Conservation (phyloP, 2,329 filamentous ascomycete species). For the Phialocephala subalpina region DNA sequence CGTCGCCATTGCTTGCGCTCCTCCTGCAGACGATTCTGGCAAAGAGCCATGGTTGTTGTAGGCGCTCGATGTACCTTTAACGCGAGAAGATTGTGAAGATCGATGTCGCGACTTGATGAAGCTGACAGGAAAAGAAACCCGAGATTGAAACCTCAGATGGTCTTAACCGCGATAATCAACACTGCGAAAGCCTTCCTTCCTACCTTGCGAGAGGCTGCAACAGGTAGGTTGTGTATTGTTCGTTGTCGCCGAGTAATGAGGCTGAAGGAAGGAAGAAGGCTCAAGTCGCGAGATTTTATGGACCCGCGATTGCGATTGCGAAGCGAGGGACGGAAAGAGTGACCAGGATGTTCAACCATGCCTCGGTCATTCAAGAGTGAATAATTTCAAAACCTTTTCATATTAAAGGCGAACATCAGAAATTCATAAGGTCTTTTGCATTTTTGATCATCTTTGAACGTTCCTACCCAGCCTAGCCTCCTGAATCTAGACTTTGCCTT, state of each 20-base stretch:
- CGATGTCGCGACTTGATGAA: conserved; percentile 23
- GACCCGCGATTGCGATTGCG: conserved; percentile 5
- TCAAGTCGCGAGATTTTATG: conserved; percentile 25
- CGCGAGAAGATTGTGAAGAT: conserved; percentile 8
- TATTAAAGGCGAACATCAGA: not conserved
- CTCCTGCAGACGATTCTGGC: conserved; percentile 86
- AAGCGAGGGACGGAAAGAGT: conserved; percentile 2
- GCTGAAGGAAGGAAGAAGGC: conserved; percentile 21
- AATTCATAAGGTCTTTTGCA: not conserved
- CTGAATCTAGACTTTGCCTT: conserved; percentile 10
- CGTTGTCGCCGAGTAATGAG: conserved; percentile 18
- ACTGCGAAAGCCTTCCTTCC: not conserved
- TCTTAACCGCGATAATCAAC: not conserved
- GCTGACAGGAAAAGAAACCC: conserved; percentile 19
- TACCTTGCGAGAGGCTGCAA: not conserved
- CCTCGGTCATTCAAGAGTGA: not conserved
- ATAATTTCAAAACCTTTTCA: conserved; percentile 1
- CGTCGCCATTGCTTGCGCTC: conserved; percentile 96
- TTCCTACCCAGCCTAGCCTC: not conserved
- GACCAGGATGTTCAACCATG: not conserved
- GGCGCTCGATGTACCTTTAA: not conserved
- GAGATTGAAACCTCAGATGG: not conserved
- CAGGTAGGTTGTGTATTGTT: conserved; percentile 7
- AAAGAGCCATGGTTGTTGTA: conserved; percentile 75
- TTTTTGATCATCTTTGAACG: not conserved